Evolutionary conservation across 345 rosid species (phyloP).

Genomic region (Alliaria petiolata): DNA sequence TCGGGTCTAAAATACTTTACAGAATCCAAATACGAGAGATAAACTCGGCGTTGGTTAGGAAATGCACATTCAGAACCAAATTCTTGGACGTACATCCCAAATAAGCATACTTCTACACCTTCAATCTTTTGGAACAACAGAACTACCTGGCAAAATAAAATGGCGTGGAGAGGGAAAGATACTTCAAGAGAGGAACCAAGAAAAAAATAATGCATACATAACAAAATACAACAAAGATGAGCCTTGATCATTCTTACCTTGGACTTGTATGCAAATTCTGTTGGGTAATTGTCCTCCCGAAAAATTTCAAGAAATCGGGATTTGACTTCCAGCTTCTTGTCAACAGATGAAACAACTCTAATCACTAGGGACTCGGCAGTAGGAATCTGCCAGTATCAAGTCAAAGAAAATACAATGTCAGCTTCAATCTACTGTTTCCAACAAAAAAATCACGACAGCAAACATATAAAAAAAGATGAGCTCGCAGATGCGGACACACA

Average conservation of each 20-base stretch:
- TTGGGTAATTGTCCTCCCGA: conserved; percentile 87
- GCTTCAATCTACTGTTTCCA: conserved; percentile 1
- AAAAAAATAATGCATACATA: neutral
- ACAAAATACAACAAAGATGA: neutral
- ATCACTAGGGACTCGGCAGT: conserved; percentile 96
- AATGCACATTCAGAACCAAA: conserved; percentile 85
- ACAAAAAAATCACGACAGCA: neutral
- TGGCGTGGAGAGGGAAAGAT: neutral
- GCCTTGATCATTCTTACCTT: conserved; percentile 50
- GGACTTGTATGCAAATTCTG: conserved; percentile 92
- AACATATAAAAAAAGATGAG: neutral
- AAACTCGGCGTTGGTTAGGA: conserved; percentile 99
- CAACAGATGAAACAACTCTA: conserved; percentile 99
- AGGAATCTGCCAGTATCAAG: conserved; percentile 57
- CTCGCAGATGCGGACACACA: neutral
- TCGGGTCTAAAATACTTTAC: conserved; percentile 99
- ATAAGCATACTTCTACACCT: conserved; percentile 97
- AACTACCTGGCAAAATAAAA: conserved; percentile 65
- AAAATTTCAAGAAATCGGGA: conserved; percentile 92
- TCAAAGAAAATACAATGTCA: conserved; percentile 10
- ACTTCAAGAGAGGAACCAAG: neutral
- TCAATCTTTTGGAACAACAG: conserved; percentile 97
- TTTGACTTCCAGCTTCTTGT: conserved; percentile 98
- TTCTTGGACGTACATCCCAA: conserved; percentile 99
- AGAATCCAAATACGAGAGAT: conserved; percentile 95